phyloP scores from a whole-genome alignment of 148 eudicot species.

The Linanthus parryae region DNA sequence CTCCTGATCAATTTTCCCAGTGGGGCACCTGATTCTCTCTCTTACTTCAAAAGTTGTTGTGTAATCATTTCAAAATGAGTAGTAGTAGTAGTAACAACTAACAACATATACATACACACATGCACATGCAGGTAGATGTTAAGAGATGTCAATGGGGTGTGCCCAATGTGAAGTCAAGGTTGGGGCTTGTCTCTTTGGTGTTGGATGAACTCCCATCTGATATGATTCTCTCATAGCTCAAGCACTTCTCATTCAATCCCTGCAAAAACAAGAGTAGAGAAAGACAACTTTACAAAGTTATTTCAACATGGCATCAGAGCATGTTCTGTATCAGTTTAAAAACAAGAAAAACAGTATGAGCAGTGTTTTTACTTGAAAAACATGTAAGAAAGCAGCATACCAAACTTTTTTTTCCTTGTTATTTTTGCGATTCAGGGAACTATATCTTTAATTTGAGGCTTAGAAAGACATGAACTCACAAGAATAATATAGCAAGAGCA shows the following conservation, averaged over 20 bases:
- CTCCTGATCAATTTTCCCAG: conserved; percentile 22
- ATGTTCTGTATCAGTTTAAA: too few species aligned
- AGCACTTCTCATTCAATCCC: conserved; percentile 55
- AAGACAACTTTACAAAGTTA: too few species aligned
- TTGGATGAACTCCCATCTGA: conserved; percentile 75
- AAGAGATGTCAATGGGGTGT: conserved; percentile 38
- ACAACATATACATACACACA: background rate
- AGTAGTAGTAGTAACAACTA: conserved; percentile 5
- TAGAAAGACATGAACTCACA: too few species aligned
- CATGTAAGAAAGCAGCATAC: too few species aligned
- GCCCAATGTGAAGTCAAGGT: conserved; percentile 88
- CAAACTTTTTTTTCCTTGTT: too few species aligned
- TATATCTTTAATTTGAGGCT: too few species aligned
- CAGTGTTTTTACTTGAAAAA: too few species aligned
- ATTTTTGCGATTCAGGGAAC: too few species aligned
- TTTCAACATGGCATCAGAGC: too few species aligned
- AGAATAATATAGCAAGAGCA: too few species aligned
- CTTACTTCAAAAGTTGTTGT: conserved; percentile 9
- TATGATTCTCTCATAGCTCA: conserved; percentile 53
- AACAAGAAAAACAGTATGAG: too few species aligned
- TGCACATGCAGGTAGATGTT: background rate
- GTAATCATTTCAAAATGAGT: conserved; percentile 64
- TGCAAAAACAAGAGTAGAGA: conserved; percentile 58
- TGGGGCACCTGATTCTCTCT: conserved; percentile 67
- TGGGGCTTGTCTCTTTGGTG: conserved; percentile 43